These are phyloP conservation scores for Didymella pinodella DNA, from an alignment of 2,329 filamentous ascomycete genomes.

Conservation along the genomic window DNA sequence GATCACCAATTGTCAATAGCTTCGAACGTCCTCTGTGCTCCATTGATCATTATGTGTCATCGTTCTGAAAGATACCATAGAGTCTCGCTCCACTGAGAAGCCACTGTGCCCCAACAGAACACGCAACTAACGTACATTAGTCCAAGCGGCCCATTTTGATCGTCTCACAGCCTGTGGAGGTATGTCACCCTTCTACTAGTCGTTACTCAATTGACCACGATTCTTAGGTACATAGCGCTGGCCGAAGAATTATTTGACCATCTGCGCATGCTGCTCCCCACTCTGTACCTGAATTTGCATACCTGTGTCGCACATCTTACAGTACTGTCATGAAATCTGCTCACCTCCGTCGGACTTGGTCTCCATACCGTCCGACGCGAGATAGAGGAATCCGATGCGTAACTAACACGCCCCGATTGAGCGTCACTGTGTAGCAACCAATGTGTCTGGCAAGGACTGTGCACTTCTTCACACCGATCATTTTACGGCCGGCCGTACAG, in stretches of 20 bases:
- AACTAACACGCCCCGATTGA: not conserved
- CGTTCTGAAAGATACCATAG: not conserved
- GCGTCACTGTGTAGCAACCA: not conserved
- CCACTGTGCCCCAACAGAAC: no score
- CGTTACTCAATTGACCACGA: no score
- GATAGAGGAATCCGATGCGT: not conserved
- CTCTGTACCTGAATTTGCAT: not conserved
- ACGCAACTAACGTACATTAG: no score
- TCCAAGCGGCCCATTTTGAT: no score
- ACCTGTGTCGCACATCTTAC: not conserved
- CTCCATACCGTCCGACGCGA: not conserved
- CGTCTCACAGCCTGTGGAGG: no score
- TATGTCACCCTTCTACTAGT: no score
- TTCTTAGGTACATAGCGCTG: not conserved
- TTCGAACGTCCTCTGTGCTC: conserved; percentile 4
- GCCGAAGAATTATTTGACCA: not conserved
- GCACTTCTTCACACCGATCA: conserved; percentile 5
- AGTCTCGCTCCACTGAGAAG: no score
- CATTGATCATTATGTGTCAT: conserved; percentile 3
- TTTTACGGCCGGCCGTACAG: not conserved
- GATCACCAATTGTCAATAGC: not conserved
- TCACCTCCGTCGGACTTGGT: not conserved
- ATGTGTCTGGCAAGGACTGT: conserved; percentile 4
- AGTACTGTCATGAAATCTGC: not conserved
- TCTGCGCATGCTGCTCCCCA: not conserved